These are phyloP conservation scores for Desmodesmus armatus DNA, from an alignment of 139 green algal species.

Conservation along the genomic window DNA sequence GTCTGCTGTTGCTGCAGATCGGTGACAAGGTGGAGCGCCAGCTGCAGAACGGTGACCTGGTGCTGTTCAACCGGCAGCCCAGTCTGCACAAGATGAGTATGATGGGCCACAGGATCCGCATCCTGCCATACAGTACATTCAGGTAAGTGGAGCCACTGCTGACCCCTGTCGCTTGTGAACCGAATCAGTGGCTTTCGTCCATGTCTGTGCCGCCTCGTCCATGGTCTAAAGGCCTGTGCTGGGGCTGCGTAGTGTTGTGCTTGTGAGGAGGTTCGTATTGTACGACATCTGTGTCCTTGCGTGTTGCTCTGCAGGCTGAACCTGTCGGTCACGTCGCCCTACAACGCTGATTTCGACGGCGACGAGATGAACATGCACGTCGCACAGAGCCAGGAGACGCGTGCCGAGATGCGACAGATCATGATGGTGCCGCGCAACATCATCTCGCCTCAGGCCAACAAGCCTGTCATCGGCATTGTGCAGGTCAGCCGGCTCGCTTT, in stretches of 20 bases:
- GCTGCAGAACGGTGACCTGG: conserved; percentile 94
- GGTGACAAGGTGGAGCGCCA: conserved; percentile 91
- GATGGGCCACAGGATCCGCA: conserved; percentile 89
- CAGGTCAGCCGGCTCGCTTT: conserved; percentile 32
- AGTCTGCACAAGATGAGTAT: conserved; percentile 99
- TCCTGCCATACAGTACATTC: conserved; percentile 95
- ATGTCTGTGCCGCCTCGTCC: too few relatives aligned
- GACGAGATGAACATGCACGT: conserved; percentile 99
- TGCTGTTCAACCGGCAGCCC: conserved; percentile 99
- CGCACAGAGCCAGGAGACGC: conserved; percentile 92
- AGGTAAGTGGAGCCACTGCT: too few relatives aligned
- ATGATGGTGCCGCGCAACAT: conserved; percentile 99
- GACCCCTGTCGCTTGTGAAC: too few relatives aligned
- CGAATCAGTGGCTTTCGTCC: too few relatives aligned
- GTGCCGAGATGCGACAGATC: conserved; percentile 95
- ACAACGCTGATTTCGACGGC: conserved; percentile 99
- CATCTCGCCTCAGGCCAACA: conserved; percentile 97
- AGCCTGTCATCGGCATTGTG: conserved; percentile 99
- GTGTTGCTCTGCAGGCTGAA: conserved; percentile 81
- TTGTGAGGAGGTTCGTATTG: too few relatives aligned
- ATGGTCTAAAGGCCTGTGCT: too few relatives aligned
- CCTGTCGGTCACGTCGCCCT: conserved; percentile 97
- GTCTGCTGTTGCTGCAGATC: conserved; percentile 32
- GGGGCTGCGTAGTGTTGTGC: too few relatives aligned
- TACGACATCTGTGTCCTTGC: too few relatives aligned